A percentile compares a stretch with the other conserved stretches of the same genome.
phyloP scores from a whole-genome alignment of 176 grass and related monocot species.

The Rhynchospora breviuscula region DNA sequence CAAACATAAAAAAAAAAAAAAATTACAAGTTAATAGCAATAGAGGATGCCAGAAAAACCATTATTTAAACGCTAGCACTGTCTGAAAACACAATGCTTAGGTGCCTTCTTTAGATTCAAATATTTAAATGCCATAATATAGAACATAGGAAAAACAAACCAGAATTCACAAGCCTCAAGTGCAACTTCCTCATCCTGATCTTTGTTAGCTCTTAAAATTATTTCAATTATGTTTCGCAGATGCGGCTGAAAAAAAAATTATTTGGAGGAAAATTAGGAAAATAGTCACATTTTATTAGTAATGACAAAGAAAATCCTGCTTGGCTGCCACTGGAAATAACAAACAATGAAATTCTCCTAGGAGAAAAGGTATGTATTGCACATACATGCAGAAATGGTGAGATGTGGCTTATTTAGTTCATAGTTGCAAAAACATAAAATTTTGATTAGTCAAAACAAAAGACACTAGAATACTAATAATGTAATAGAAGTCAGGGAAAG shows the following conservation, averaged over 20 bases:
- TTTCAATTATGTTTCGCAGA: conserved; percentile 79
- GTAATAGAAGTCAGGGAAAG: neutral
- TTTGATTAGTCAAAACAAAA: neutral
- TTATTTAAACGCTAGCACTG: neutral
- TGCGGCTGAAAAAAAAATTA: conserved; percentile 48
- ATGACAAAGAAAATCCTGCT: neutral
- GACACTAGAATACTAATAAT: conserved; percentile 7
- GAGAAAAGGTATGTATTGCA: neutral
- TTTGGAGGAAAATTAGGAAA: conserved; percentile 6
- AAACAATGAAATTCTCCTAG: neutral
- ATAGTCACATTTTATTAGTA: neutral
- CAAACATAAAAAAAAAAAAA: neutral
- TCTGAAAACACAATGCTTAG: neutral
- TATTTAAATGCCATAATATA: neutral
- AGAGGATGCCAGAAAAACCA: neutral
- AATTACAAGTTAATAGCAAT: neutral
- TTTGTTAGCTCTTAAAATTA: conserved; percentile 88
- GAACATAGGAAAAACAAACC: conserved; percentile 37
- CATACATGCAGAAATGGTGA: neutral
- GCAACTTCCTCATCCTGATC: conserved; percentile 89
- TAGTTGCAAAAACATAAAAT: neutral
- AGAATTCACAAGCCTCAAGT: conserved; percentile 96
- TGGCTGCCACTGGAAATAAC: neutral
- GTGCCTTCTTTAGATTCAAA: neutral
- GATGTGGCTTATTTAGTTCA: neutral